These are phyloP conservation scores for Syzygium oleosum DNA, from an alignment of 345 rosid species.

Conservation along the genomic window DNA sequence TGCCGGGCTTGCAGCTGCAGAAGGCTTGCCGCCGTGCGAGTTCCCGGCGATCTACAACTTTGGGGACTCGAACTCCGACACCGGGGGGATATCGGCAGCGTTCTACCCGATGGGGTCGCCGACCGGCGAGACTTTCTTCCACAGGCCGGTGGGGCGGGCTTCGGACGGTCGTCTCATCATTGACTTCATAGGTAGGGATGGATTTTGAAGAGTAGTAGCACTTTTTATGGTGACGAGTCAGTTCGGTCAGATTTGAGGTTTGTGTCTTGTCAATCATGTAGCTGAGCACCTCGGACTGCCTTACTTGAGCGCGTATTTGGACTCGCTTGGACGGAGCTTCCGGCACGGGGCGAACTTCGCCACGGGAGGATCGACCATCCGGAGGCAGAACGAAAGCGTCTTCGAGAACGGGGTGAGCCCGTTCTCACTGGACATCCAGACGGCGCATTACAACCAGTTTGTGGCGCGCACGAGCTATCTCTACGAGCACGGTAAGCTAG, in stretches of 20 bases:
- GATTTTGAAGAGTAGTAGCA: too few relatives aligned
- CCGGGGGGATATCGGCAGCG: constrained; percentile 79
- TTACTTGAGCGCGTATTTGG: constrained; percentile 68
- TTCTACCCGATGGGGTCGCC: constrained; percentile 54
- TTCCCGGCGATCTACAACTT: constrained; percentile 83
- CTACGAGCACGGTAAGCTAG: constrained; percentile 8
- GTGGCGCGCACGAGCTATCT: constrained; percentile 43
- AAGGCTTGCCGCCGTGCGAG: constrained; percentile 14
- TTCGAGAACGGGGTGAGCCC: constrained; percentile 75
- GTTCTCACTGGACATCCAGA: constrained; percentile 79
- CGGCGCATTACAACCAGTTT: constrained; percentile 64
- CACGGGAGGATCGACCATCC: constrained; percentile 80
- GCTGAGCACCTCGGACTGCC: constrained; percentile 66
- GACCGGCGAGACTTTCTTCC: constrained; percentile 54
- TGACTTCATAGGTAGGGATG: constrained; percentile 63
- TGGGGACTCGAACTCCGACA: constrained; percentile 85
- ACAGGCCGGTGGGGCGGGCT: constrained; percentile 56
- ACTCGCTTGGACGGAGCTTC: constrained; percentile 62
- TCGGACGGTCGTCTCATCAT: constrained; percentile 75
- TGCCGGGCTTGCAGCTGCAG: not conserved
- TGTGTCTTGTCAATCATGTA: constrained; percentile 14
- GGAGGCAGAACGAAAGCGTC: constrained; percentile 68
- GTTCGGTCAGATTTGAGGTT: not conserved
- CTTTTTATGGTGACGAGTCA: not conserved
- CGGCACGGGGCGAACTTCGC: constrained; percentile 86